A percentile compares a stretch with the other conserved stretches of the same genome.
These are phyloP conservation scores for Xylaria sp. DNA, from an alignment of 2,329 filamentous ascomycete genomes.

Conservation along the genomic window DNA sequence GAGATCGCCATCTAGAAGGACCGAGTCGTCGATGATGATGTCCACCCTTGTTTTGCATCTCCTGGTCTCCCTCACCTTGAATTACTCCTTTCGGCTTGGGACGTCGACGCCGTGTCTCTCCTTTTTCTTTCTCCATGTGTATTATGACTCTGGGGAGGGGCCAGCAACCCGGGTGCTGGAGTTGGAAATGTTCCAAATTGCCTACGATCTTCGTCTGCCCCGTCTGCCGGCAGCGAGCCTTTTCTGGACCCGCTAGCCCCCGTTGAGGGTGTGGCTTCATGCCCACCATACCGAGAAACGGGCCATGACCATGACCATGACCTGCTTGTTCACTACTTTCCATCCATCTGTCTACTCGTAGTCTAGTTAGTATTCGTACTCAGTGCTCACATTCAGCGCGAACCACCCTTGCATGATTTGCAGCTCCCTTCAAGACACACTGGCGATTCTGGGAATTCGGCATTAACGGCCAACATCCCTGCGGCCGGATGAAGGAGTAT, in stretches of 20 bases:
- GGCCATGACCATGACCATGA: slow-evolving; percentile 7
- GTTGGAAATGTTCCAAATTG: slow-evolving; percentile 3
- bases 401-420: slow-evolving; percentile 32
- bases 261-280: slow-evolving; percentile 24
- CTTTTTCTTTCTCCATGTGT: slow-evolving; percentile 18
- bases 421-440: slow-evolving; percentile 28
- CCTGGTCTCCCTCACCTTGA: slow-evolving; percentile 23
- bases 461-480: slow-evolving; percentile 32
- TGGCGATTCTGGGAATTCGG: slow-evolving; percentile 20
- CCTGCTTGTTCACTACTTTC: slow-evolving; percentile 15
- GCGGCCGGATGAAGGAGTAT: slow-evolving; percentile 20
- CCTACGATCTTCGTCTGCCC: background rate
- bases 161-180: slow-evolving; percentile 14
- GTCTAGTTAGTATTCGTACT: background rate
- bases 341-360: background rate
- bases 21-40: slow-evolving; percentile 19
- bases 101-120: slow-evolving; percentile 16
- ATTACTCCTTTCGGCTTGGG: slow-evolving; percentile 27
- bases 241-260: slow-evolving; percentile 20
- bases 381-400: slow-evolving; percentile 18
- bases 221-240: slow-evolving; percentile 14
- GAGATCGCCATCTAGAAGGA: slow-evolving; percentile 8
- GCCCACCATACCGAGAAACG: slow-evolving; percentile 13
- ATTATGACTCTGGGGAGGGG: slow-evolving; percentile 1
- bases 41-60: slow-evolving; percentile 24